Evolutionary conservation across 177 flowering plant genomes (phyloP).

Genomic region (Vitis hybrid): DNA sequence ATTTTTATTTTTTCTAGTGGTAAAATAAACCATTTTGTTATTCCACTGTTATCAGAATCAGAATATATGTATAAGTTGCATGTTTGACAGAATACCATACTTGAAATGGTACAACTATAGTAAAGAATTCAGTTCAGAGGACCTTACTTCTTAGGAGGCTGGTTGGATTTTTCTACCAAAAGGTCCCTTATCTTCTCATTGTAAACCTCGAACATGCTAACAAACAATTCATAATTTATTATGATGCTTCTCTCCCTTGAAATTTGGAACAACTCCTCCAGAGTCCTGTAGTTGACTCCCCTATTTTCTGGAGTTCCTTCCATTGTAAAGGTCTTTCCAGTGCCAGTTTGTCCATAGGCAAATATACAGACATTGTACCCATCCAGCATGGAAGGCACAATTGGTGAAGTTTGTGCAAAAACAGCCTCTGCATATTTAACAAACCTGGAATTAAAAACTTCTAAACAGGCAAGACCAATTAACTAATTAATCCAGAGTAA

Average conservation of each 20-base stretch:
- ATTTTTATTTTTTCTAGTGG: too few species aligned
- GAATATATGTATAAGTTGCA: too few species aligned
- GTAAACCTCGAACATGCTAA: constrained; percentile 93
- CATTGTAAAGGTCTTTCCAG: constrained; percentile 93
- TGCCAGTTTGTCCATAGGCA: constrained; percentile 96
- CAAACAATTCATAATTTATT: constrained; percentile 65
- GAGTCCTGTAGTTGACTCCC: constrained; percentile 85
- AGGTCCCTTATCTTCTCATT: constrained; percentile 91
- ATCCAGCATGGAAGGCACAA: constrained; percentile 80
- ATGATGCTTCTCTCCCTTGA: constrained; percentile 49
- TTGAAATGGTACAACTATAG: too few species aligned
- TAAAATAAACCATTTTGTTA: too few species aligned
- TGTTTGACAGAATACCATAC: too few species aligned
- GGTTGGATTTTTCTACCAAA: constrained; percentile 56
- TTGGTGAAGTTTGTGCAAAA: constrained; percentile 71
- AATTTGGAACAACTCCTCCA: constrained; percentile 71
- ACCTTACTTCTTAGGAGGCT: constrained; percentile 70
- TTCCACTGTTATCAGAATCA: too few species aligned
- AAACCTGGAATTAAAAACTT: neutral
- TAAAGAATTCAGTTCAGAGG: neutral
- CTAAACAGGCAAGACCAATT: neutral
- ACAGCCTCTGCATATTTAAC: constrained; percentile 60
- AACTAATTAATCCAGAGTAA: too few species aligned
- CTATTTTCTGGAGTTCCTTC: constrained; percentile 83
- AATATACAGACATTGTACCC: constrained; percentile 90